Base-by-base conservation (phyloP, 106 monocot species). In the Dactylorhiza incarnata region DNA sequence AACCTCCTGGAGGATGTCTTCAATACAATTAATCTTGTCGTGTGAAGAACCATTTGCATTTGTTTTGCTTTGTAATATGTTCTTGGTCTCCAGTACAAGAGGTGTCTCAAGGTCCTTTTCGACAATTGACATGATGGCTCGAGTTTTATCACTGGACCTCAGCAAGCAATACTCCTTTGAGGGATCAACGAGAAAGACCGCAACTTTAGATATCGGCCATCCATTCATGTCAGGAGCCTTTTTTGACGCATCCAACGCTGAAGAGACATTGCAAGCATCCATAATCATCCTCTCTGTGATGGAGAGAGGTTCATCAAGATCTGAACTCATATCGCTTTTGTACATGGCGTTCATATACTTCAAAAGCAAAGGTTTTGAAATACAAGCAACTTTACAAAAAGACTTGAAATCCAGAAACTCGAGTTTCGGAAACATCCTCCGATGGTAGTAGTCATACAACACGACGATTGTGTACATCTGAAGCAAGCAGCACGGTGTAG, bases 391-490 rank as follows among this genome's bases (percentile, higher is more conserved):
- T 76, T 82, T 87, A 82, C 86, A 89, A 66, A 91, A 85, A 7
- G 82, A 67, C 49, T 76, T 79, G 56, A 87, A 82, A 61, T 52
- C 75, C 50, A 87, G 81, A 76, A 83, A 83, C 51, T 91, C 83
- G 3, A 89, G 81, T 8, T 87, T 78, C 3, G 81, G 85, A 73
- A 83, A 87, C 20, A 84, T 85, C 75, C 84, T 91, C 56, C 88
- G 70, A 48, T 91, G 87, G 74, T 87, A 94, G 66, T 88, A 94
- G 49, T 94, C 91, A 73, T 89, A 94, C 0, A 94, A 83, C 37
- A 91, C 45, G 11, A 81, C 87, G 74, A 89, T 87, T 14, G 86
- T 86, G 73, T 94, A 81, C 83, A 94, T 71, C 94, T 94, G 84
- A 19, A 73, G 0, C 17, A 80, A 7, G 67, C 7, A 50, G 26